Percentiles rank a stretch among this genome's conserved stretches.
Evolutionary conservation across 2,329 filamentous ascomycete genomes (phyloP).

Genomic region (Malbranchea cinnamomea): DNA sequence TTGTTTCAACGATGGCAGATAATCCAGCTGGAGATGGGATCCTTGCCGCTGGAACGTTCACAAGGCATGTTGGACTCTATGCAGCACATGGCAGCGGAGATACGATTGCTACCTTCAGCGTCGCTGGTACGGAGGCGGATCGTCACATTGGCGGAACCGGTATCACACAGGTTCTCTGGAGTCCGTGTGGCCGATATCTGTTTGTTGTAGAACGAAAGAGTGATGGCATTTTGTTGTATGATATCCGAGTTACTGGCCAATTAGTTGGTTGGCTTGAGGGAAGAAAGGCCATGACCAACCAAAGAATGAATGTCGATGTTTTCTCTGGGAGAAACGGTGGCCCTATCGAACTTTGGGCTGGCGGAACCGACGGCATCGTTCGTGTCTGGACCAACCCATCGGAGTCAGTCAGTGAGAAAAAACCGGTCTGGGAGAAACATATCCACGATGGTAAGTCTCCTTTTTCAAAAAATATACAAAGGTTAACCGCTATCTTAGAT

Average conservation of each 20-base stretch:
- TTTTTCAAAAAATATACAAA: conserved; percentile 1
- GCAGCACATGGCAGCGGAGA: conserved; percentile 34
- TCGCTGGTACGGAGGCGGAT: conserved; percentile 27
- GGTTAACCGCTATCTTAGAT: conserved; percentile 20
- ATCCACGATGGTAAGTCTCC: conserved; percentile 29
- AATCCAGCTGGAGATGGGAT: conserved; percentile 30
- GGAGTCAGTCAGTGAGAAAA: conserved; percentile 24
- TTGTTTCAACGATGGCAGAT: conserved; percentile 37
- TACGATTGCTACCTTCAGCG: conserved; percentile 36
- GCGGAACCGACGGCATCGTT: conserved; percentile 41
- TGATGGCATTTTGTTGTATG: conserved; percentile 42
- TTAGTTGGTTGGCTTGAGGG: conserved; percentile 36
- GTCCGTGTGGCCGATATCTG: conserved; percentile 41
- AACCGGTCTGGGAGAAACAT: conserved; percentile 29
- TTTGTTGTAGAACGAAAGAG: conserved; percentile 43
- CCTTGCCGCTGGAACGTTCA: conserved; percentile 43
- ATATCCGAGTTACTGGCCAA: conserved; percentile 40
- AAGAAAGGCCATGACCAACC: conserved; percentile 34
- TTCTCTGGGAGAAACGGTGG: conserved; percentile 18
- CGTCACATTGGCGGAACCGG: conserved; percentile 34
- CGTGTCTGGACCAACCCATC: conserved; percentile 36
- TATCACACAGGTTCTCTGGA: conserved; percentile 43
- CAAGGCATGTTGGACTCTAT: conserved; percentile 42
- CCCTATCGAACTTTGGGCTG: conserved; percentile 42
- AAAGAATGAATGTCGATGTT: conserved; percentile 43